Conservation (phyloP, 2,329 filamentous ascomycete species). For the Sporothrix mexicana region DNA sequence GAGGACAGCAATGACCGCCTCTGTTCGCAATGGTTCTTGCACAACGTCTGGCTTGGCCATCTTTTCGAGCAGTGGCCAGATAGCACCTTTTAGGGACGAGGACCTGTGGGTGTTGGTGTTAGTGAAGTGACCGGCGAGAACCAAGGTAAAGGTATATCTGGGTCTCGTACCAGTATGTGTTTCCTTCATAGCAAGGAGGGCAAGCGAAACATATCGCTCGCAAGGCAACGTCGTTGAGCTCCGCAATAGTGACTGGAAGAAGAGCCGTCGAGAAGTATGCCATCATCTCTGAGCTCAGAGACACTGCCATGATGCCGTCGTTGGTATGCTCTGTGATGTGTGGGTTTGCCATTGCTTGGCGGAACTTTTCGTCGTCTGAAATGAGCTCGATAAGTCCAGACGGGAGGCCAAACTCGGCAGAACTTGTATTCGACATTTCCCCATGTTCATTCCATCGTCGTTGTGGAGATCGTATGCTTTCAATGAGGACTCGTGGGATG, state of each 20-base stretch:
- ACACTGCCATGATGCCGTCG: background rate
- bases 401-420: conserved; percentile 40
- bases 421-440: conserved; percentile 40
- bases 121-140: too few species aligned
- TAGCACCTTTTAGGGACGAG: conserved; percentile 22
- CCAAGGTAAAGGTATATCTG: too few species aligned
- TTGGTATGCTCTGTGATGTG: background rate
- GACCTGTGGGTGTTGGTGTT: too few species aligned
- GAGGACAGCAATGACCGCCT: conserved; percentile 42
- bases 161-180: conserved; percentile 41
- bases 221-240: conserved; percentile 38
- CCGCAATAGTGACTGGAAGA: conserved; percentile 32
- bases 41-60: background rate
- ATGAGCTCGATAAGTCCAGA: background rate
- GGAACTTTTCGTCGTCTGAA: background rate
- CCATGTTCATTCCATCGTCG: conserved; percentile 40
- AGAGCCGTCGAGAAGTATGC: background rate
- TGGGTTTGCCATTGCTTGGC: background rate
- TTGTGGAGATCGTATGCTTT: conserved; percentile 38
- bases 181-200: conserved; percentile 45
- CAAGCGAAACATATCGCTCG: conserved; percentile 43
- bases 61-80: conserved; percentile 41
- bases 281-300: background rate
- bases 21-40: conserved; percentile 37
- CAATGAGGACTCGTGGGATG: conserved; percentile 41